Evolutionary conservation across 768 basidiomycete species (phyloP).

Genomic region (Boletus sp.): DNA sequence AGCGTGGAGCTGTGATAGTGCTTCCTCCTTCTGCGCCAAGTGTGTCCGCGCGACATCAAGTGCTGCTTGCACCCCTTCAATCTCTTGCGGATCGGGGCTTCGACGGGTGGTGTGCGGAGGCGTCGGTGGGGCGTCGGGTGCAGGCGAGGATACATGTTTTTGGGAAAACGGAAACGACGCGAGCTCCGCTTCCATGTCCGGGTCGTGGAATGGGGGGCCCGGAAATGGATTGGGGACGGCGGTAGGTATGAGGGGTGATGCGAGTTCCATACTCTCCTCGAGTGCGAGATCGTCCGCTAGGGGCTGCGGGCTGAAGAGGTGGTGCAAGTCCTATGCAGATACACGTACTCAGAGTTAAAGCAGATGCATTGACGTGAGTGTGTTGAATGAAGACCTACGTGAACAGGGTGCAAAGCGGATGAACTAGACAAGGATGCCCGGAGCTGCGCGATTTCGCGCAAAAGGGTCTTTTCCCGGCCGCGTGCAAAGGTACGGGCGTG

Average conservation of each 20-base stretch:
- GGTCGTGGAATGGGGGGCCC: not conserved
- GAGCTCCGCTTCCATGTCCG: constrained; percentile 12
- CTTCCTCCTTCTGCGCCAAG: constrained; percentile 24
- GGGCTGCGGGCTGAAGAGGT: constrained; percentile 15
- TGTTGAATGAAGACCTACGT: constrained; percentile 3
- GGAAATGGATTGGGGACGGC: constrained; percentile 17
- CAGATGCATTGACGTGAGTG: not conserved
- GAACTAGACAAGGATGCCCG: constrained; percentile 2
- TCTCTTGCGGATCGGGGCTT: constrained; percentile 15
- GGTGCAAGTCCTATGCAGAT: constrained; percentile 4
- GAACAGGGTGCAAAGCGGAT: not conserved
- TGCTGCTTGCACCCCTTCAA: constrained; percentile 21
- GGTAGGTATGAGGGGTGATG: constrained; percentile 46
- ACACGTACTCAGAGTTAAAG: not conserved
- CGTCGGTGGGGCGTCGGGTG: not conserved
- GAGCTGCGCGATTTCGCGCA: constrained; percentile 30
- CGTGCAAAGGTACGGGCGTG: constrained; percentile 19
- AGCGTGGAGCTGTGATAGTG: constrained; percentile 17
- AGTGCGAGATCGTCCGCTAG: constrained; percentile 36
- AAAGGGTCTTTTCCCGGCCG: constrained; percentile 34
- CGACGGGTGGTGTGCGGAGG: not conserved
- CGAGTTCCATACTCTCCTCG: constrained; percentile 52
- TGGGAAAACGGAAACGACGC: constrained; percentile 23
- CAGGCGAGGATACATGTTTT: constrained; percentile 16
- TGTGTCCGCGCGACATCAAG: constrained; percentile 21